Evolutionary conservation across 306 rosid genomes (phyloP), one percentile per base, ranked within the genome.

Genomic region (Vigna nakashimae): DNA sequence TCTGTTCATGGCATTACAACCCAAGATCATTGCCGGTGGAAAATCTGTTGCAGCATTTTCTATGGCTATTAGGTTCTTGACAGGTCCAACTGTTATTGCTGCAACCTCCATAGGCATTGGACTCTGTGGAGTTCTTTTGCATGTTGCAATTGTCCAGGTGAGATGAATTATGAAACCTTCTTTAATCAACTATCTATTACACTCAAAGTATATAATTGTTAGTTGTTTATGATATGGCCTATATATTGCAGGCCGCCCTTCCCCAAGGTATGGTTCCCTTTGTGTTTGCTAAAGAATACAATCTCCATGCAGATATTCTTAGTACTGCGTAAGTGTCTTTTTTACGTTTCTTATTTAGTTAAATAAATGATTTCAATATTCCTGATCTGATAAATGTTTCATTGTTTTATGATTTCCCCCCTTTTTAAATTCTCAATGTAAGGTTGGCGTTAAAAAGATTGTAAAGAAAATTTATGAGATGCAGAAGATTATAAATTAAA

Each of bases 211-310:
- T 49, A 24, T 5, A n/a, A 7, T 28, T 71, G 0, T 28, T n/a
- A 73, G 34, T 34, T 79, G 38, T 71, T 71, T 38, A 50, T 79
- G 43, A 71, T 34, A 14, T 6, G 3, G 4, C 45, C 45, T 5
- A 2, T 28, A 42, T 30, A 38, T 50, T 60, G 53, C 83, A 93
- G 97, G 98, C 98, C 62, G 98, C 98, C 15, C 97, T 93, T 72
- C 98, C 98, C 4, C 97, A 91, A 62, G 98, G 98, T 17, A 93
- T 93, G 15, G 97, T 93, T 69, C 98, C 98, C 13, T 91, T 93
- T 73, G 98, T 93, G 62, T 93, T 91, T 46, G 97, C 97, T 76
- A 93, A 91, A 78, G 98, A 93, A 60, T 93, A 93, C 87, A 91
- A 93, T 70, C 90, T 93, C 49, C 98, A 91, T 57, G 85, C 98